Evolutionary conservation across 148 eudicot genomes (phyloP), one percentile per base, ranked within the genome.

Genomic region (Fagopyrum homotropicum): DNA sequence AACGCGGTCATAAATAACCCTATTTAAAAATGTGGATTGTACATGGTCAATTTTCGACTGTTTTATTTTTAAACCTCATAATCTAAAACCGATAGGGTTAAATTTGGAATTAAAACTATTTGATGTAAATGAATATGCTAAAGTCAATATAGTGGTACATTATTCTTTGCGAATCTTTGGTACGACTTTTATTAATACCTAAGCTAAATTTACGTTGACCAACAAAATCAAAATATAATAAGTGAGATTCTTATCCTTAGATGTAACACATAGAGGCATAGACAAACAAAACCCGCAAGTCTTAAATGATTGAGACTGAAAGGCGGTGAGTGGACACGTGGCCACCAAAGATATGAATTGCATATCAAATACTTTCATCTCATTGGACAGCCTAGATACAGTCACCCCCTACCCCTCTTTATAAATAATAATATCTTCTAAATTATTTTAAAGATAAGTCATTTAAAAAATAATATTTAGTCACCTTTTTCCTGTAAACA

Each of bases 321-420:
- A 60, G 40, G 66, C 29, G 66, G 66, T 26, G 66, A 29, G 14
- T 40, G 66, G 68, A 29, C 68, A 61, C 68, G 68, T 61, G 68
- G 68, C 43, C 68, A 11, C 3, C 29, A 12, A 15, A 61, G 68
- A 0, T 40, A 61, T 29, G 68, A 61, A 61, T 3, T 29, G 44
- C 66, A 60, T 60, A 60, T 60, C 66, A 60, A 60, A 60, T 60
- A 60, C 68, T 61, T 61, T 26, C 6, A 29, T 61, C 43, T 61
- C 15, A 61, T 61, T 61, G 68, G 68, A 26, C 68, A 61, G 68
- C 30, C 68, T 29, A 61, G 68, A 26, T 61, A 26, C 43, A 29
- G 11, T 15, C 57, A 52, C 57, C 57, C 15, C 57, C 57, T 52
- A 52, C 57, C 5, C 57, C 17, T 22, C n/a, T 52, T 3, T 4